Conservation (phyloP, 2,329 filamentous ascomycete species). For the Madurella fahalii region DNA sequence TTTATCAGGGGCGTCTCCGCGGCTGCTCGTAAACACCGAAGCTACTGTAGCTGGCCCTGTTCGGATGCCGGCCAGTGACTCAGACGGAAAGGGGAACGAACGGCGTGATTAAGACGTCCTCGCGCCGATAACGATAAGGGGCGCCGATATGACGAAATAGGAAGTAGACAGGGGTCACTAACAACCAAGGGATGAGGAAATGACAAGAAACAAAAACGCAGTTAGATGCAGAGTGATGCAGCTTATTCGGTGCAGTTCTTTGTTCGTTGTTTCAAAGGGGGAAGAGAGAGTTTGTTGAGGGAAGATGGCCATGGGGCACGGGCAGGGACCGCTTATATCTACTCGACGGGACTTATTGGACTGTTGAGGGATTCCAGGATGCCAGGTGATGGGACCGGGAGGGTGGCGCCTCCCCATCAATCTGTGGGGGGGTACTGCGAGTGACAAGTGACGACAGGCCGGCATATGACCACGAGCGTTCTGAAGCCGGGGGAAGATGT, state of each 20-base stretch:
- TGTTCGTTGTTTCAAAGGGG: neutral
- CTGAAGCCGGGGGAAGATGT: neutral
- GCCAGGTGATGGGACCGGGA: constrained; percentile 11
- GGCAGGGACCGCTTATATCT: constrained; percentile 7
- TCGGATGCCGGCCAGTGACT: constrained; percentile 15
- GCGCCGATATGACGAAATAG: constrained; percentile 10
- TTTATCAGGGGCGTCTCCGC: neutral
- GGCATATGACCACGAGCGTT: constrained; percentile 9
- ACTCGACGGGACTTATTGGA: constrained; percentile 12
- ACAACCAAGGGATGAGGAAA: neutral
- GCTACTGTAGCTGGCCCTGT: constrained; percentile 9
- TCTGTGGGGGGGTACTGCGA: neutral
- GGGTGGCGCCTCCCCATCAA: constrained; percentile 4
- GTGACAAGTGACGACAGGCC: constrained; percentile 12
- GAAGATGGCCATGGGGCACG: constrained; percentile 1
- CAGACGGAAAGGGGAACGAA: constrained; percentile 9
- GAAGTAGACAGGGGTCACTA: constrained; percentile 1
- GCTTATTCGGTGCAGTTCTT: neutral
- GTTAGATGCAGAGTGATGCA: neutral
- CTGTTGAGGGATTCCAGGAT: neutral
- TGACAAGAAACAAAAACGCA: neutral
- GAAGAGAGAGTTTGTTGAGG: neutral
- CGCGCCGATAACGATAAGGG: constrained; percentile 11
- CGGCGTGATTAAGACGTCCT: constrained; percentile 7
- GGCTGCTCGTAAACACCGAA: constrained; percentile 1